Base-by-base conservation (phyloP, 2,329 filamentous ascomycete species). In the Aspergillus sojae region DNA sequence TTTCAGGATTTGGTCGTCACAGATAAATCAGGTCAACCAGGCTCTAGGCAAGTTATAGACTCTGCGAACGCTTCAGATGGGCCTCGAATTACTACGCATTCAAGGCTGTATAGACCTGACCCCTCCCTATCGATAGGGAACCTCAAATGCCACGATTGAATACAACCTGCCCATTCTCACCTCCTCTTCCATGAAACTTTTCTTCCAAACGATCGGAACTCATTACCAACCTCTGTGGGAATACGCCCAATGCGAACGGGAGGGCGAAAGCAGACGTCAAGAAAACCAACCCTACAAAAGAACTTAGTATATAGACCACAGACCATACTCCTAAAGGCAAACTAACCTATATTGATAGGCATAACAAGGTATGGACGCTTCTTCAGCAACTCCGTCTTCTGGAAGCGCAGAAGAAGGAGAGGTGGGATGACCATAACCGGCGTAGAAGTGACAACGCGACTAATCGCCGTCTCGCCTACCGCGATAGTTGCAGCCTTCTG, bases 401-500 rank as follows among this genome's bases (percentile, higher is more conserved):
- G 50, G 19, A 34, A 21, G 32, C 50, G 50, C 30, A 54, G 26
- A 21, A 54, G 50, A 36, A 54, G 28, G 9, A 54, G 28, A 21
- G 50, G 50, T 3, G 50, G 50, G 19, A 53, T 53, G 3, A 53
- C 50, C 50, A 53, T 53, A 19, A 54, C 50, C 14, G 50, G 50
- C 28, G 50, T 54, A 7, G 50, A 54, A 21, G 50, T 54, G 19
- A 54, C 50, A 54, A 54, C 50, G 14, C 50, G 50, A n/a, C 50
- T 54, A 54, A 54, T 54, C 30, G 50, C 50, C 9, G 28, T 54
- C 50, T 54, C 50, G 1, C 50, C 30, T 5, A 34, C 50, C 19
- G 50, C 50, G 32, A 54, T 54, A 21, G 50, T 54, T 34, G 50
- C 50, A 21, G 50, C 50, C 28, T 54, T 54, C 50, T 54, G 26